Base-by-base conservation (phyloP, 1,139 yeast species). In the Scheffersomyces insectosa region DNA sequence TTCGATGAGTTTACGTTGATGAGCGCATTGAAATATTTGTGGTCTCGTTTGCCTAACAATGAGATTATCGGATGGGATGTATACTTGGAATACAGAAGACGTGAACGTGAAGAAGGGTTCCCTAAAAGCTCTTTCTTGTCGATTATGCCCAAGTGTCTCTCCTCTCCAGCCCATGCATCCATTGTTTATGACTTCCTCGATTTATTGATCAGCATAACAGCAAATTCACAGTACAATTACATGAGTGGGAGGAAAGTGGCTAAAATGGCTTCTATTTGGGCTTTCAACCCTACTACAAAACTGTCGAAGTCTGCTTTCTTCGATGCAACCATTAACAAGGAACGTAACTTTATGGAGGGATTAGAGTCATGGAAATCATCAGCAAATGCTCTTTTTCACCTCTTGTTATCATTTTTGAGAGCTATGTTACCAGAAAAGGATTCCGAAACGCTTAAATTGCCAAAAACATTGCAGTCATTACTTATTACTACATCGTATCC, bases 61-160 rank as follows among this genome's bases (percentile, higher is more conserved):
- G 91, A 91, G 51, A 76, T 89, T 28, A 82, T 90, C 35, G 95
- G 96, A 0, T 88, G 96, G 95, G 85, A 84, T 46, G 82, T 88
- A 1, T 90, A 90, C 60, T 70, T 82, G 30, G 82, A 83, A 48
- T 90, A 85, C 62, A 82, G 77, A 54, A 70, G 78, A 28, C 70
- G 79, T 45, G 97, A 89, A 60, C 75, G 74, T 41, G 83, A 81
- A 42, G 80, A 80, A 15, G 76, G 82, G 31, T 79, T 75, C 56
- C 88, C 93, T n/a, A 74, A 77, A 54, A 75, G 79, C 55, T 88
- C 96, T 0, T 89, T 89, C 58, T 67, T 88, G 42, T 83, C 83
- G 40, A 79, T 85, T 42, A 85, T 89, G 88, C 96, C 96, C 5
- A 82, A 82, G 48, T 87, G 95, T 62, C 70, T 88, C 28, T 79